phyloP scores from a whole-genome alignment of 148 eudicot species.

The Rhododendron griersonianum region DNA sequence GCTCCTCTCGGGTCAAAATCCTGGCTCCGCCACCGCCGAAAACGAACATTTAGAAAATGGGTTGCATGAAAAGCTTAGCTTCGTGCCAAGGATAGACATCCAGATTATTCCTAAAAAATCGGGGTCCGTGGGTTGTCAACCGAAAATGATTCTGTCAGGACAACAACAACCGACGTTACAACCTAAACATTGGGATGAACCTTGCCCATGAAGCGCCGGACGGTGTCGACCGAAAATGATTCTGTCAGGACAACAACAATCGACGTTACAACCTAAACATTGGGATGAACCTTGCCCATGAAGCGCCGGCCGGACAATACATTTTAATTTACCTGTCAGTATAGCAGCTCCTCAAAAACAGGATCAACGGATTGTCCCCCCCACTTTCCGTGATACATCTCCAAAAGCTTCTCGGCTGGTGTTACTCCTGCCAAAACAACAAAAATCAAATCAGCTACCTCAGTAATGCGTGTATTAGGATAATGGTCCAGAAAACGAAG shows the following conservation, averaged over 20 bases:
- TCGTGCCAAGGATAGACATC: not conserved
- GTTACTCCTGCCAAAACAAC: conserved; percentile 57
- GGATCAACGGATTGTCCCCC: conserved; percentile 73
- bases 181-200: not conserved
- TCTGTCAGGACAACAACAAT: not conserved
- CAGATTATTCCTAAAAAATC: not conserved
- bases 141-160: not conserved
- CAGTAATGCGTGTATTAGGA: not conserved
- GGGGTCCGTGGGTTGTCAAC: not conserved
- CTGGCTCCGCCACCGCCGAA: too few relatives aligned
- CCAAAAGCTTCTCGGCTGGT: conserved; percentile 93
- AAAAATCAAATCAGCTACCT: not conserved
- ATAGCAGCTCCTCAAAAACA: conserved; percentile 83
- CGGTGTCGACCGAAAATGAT: not conserved
- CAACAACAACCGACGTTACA: not conserved
- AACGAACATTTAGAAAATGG: not conserved
- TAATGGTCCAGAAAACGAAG: not conserved
- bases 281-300: not conserved
- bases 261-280: not conserved
- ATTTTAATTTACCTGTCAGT: conserved; percentile 32
- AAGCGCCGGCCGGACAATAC: not conserved
- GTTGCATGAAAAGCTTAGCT: not conserved
- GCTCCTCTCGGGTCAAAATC: too few relatives aligned
- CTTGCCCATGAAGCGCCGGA: not conserved
- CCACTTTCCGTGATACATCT: conserved; percentile 87